These are phyloP conservation scores for Rhodotorula babjevae DNA, from an alignment of 768 basidiomycete species.

Conservation along the genomic window DNA sequence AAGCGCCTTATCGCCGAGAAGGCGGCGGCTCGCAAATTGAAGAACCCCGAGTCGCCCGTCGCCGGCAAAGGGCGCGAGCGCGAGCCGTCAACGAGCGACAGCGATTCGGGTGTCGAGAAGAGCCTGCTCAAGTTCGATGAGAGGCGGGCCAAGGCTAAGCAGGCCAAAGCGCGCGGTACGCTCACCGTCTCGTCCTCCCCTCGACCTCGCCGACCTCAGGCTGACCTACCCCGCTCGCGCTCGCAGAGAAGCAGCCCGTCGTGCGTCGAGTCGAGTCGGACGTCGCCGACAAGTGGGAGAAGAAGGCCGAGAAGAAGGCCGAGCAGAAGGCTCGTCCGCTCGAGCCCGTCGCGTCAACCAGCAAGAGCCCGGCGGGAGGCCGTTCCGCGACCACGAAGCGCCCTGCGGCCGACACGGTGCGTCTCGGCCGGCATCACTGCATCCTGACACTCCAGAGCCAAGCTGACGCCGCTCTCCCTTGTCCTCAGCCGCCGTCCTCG, in stretches of 20 bases:
- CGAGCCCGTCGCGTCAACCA: background rate
- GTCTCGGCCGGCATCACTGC: too few species aligned
- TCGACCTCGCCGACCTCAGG: too few species aligned
- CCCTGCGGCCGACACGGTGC: background rate
- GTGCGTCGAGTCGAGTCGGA: background rate
- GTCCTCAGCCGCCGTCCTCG: background rate
- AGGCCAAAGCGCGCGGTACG: slow-evolving; percentile 1
- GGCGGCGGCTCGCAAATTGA: background rate
- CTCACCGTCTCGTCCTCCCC: too few species aligned
- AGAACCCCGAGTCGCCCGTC: background rate
- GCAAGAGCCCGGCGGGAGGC: background rate
- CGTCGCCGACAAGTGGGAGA: slow-evolving; percentile 28
- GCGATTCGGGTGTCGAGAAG: too few species aligned
- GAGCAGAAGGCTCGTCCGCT: background rate
- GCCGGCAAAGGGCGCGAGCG: too few species aligned
- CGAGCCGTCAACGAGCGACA: background rate
- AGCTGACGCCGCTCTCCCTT: background rate
- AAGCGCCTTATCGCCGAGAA: background rate
- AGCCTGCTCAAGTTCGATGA: slow-evolving; percentile 2
- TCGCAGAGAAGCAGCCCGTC: background rate
- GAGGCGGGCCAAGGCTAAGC: slow-evolving; percentile 4
- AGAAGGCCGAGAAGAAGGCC: slow-evolving; percentile 14
- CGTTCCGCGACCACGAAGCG: background rate
- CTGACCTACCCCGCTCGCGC: too few species aligned
- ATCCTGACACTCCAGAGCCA: too few species aligned